These are phyloP conservation scores for Phytopythium mirpurense DNA, from an alignment of 352 stramenopile species.

Conservation along the genomic window DNA sequence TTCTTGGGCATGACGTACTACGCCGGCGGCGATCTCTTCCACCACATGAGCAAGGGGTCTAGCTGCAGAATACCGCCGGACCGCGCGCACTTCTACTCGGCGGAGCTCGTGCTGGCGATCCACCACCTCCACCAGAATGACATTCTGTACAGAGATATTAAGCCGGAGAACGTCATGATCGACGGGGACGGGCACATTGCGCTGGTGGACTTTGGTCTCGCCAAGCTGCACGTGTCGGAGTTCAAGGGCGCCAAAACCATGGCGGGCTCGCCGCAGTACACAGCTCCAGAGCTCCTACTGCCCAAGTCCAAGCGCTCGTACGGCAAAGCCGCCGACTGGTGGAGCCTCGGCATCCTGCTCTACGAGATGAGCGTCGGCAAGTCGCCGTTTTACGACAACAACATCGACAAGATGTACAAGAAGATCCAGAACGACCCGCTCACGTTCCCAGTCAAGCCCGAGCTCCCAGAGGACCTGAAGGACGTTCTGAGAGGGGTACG, in stretches of 20 bases:
- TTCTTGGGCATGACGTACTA: slow-evolving; percentile 89
- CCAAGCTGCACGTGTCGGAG: slow-evolving; percentile 90
- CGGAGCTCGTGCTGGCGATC: slow-evolving; percentile 90
- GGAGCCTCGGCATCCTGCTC: slow-evolving; percentile 87
- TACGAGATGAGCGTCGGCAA: slow-evolving; percentile 93
- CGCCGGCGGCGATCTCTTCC: slow-evolving; percentile 78
- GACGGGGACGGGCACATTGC: slow-evolving; percentile 94
- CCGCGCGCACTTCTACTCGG: slow-evolving; percentile 90
- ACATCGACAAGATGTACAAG: slow-evolving; percentile 93
- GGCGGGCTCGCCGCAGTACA: slow-evolving; percentile 86
- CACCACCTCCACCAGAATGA: slow-evolving; percentile 92
- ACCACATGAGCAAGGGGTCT: slow-evolving; percentile 89
- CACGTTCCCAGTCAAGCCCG: slow-evolving; percentile 68
- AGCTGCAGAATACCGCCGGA: slow-evolving; percentile 78
- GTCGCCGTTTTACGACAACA: slow-evolving; percentile 91
- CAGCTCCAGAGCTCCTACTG: slow-evolving; percentile 74
- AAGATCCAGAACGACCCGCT: slow-evolving; percentile 89
- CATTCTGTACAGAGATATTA: slow-evolving; percentile 96
- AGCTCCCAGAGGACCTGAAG: slow-evolving; percentile 66
- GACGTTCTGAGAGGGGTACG: slow-evolving; percentile 66
- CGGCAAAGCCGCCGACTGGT: slow-evolving; percentile 86
- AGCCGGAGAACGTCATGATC: slow-evolving; percentile 96
- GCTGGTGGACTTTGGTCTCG: slow-evolving; percentile 93
- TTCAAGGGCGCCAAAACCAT: slow-evolving; percentile 88
- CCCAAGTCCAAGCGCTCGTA: slow-evolving; percentile 86